These are phyloP conservation scores for Fusarium begoniae DNA, from an alignment of 2,329 filamentous ascomycete genomes.

Conservation along the genomic window DNA sequence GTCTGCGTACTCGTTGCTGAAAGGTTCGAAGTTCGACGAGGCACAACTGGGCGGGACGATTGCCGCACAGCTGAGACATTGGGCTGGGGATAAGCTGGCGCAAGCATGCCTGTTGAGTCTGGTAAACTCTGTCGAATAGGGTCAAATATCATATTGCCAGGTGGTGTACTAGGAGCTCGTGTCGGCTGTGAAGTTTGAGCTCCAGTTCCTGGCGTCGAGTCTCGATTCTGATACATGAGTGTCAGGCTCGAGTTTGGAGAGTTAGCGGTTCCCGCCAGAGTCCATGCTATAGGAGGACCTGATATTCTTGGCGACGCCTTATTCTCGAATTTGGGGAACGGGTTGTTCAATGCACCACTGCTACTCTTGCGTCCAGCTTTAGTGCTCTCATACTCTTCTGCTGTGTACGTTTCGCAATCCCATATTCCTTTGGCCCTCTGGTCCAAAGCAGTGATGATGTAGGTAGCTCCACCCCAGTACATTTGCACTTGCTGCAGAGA, in stretches of 20 bases:
- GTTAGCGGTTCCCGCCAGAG: slow-evolving; percentile 86
- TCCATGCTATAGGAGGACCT: slow-evolving; percentile 76
- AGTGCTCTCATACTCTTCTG: slow-evolving; percentile 81
- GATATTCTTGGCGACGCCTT: slow-evolving; percentile 59
- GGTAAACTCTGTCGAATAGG: slow-evolving; percentile 66
- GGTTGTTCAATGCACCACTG: slow-evolving; percentile 46
- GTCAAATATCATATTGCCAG: slow-evolving; percentile 69
- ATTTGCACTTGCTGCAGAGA: slow-evolving; percentile 81
- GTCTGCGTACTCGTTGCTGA: slow-evolving; percentile 30
- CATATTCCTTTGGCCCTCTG: slow-evolving; percentile 89
- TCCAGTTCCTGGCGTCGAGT: slow-evolving; percentile 4
- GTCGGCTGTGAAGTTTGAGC: slow-evolving; percentile 13
- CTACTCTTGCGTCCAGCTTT: slow-evolving; percentile 61
- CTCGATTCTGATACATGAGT: slow-evolving; percentile 74
- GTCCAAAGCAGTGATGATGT: slow-evolving; percentile 86
- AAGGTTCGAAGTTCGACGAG: slow-evolving; percentile 40
- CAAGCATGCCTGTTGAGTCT: slow-evolving; percentile 58
- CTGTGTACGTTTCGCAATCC: slow-evolving; percentile 74
- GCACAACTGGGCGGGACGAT: slow-evolving; percentile 48
- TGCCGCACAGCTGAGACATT: slow-evolving; percentile 59
- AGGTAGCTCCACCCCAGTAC: slow-evolving; percentile 88
- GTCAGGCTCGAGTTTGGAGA: slow-evolving; percentile 86
- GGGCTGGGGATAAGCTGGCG: slow-evolving; percentile 59
- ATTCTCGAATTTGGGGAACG: slow-evolving; percentile 56
- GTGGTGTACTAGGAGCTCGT: slow-evolving; percentile 57